Base-by-base conservation (phyloP, 2,329 filamentous ascomycete species). In the Purpureocillium takamizusanense region DNA sequence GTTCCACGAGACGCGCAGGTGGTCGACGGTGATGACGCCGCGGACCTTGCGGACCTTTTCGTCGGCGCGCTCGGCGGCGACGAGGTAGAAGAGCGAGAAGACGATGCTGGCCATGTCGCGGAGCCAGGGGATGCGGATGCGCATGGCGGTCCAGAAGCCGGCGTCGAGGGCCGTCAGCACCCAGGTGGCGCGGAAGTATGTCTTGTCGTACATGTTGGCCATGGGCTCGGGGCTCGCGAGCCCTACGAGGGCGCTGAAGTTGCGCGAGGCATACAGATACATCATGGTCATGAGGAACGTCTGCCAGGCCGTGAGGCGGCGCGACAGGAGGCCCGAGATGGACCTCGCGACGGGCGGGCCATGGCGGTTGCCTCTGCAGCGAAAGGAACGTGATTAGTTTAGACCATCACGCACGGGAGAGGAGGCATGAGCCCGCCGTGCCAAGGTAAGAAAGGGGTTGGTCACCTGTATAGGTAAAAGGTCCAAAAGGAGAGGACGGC, bases 101-200 rank as follows among this genome's bases (percentile, higher is more conserved):
- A 86, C 67, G 15, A 97, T 70, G 55, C 86, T 88, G 9, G 84
- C 77, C 12, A 95, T 56, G 56, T 97, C 89, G 30, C 88, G 74
- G 31, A 95, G 50, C 78, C 85, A 89, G 51, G 84, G 88, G 37
- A 57, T 58, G 35, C 76, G 77, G 46, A 98, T 89, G 52, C 80
- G 83, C 92, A 98, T 98, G 27, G 92, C 92, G 0, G 88, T 95
- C 92, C 92, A 98, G 61, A 95, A 98, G 2, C 92, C 92, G 6
- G 92, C 92, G 52, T 98, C 92, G 43, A 98, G 65, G 0, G 88
- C 92, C 0, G 92, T 98, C 38, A 92, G 81, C 13, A 97, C 78
- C 92, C 92, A 98, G 56, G 92, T 98, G 39, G 92, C 92, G 35
- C 92, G 82, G 60, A 95, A 98, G 65, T 94, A 98, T 21, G 85